Base-by-base conservation (phyloP, 2,329 filamentous ascomycete species). In the Colletotrichum musae region DNA sequence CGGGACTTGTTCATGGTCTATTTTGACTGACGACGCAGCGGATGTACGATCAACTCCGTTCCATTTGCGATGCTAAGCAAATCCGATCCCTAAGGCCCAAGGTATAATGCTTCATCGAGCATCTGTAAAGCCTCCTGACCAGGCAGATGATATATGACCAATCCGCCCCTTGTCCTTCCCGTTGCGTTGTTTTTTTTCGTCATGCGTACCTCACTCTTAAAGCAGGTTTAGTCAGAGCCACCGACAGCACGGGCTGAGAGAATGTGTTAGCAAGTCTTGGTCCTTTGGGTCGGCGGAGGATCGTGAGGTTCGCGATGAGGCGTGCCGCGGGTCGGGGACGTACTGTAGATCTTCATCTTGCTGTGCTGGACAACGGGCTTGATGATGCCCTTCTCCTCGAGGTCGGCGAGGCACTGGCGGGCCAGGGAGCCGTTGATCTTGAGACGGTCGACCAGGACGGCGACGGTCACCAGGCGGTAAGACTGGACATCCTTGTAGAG, bases 401-500 rank as follows among this genome's bases (percentile, higher is more conserved):
- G 90, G 82, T 98, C 95, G 82, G 88, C 88, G 77, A 98, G 88
- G 85, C 94, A 95, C 87, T 90, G 88, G 82, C 96, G 92, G 77
- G 96, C 96, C 81, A 99, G 89, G 79, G 94, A 97, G 82, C 96
- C 97, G 89, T 99, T 99, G 90, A 99, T 97, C 94, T 99, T 99
- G 86, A 99, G 91, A 86, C 96, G 92, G 88, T 99, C 96, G 91
- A 99, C 96, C 81, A 99, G 94, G 80, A 94, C 95, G 81, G 96
- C 95, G 81, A 98, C 93, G 83, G 96, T 98, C 88, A 99, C 94
- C 85, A 99, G 94, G 83, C 96, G 94, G 93, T 98, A 99, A 75
- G 96, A 98, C 87, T 98, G 96, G 80, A 99, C 97, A 91, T 99
- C 96, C 91, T 99, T 99, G 91, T 97, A 93, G 85, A 99, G 94